Percentiles rank a stretch among this genome's conserved stretches.
Evolutionary conservation across 2,329 filamentous ascomycete genomes (phyloP).

Genomic region (Penicillium janthinellum): DNA sequence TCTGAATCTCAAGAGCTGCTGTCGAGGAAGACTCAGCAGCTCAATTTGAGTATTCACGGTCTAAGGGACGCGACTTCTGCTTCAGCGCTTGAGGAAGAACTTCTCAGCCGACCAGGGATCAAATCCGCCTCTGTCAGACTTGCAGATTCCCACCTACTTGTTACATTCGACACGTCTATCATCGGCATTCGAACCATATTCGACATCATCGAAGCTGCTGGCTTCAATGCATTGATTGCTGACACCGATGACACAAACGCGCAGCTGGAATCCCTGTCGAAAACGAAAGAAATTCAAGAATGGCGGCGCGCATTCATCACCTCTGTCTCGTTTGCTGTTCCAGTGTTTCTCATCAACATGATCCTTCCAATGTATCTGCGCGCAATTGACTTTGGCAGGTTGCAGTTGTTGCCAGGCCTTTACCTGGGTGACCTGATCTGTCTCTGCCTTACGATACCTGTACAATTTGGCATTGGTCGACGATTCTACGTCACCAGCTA

Average conservation of each 20-base stretch:
- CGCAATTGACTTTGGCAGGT: constrained; percentile 72
- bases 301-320: constrained; percentile 81
- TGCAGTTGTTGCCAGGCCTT: constrained; percentile 69
- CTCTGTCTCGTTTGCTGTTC: constrained; percentile 79
- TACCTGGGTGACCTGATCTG: constrained; percentile 88
- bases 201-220: constrained; percentile 75
- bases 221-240: constrained; percentile 85
- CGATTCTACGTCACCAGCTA: constrained; percentile 93
- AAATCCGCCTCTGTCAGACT: constrained; percentile 73
- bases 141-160: constrained; percentile 69
- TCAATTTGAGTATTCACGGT: constrained; percentile 85
- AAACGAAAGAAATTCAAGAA: constrained; percentile 93
- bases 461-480: constrained; percentile 94
- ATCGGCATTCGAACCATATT: constrained; percentile 82
- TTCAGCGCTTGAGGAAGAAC: constrained; percentile 66
- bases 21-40: constrained; percentile 59
- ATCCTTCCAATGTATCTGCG: constrained; percentile 83
- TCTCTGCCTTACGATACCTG: constrained; percentile 79
- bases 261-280: constrained; percentile 91
- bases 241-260: constrained; percentile 96
- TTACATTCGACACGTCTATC: constrained; percentile 70
- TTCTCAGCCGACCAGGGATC: constrained; percentile 70
- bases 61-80: constrained; percentile 72
- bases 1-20: constrained; percentile 65
- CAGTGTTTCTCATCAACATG: constrained; percentile 93